phyloP scores from a whole-genome alignment of 805 yeast species.

The Zygotorulaspora danielsina region DNA sequence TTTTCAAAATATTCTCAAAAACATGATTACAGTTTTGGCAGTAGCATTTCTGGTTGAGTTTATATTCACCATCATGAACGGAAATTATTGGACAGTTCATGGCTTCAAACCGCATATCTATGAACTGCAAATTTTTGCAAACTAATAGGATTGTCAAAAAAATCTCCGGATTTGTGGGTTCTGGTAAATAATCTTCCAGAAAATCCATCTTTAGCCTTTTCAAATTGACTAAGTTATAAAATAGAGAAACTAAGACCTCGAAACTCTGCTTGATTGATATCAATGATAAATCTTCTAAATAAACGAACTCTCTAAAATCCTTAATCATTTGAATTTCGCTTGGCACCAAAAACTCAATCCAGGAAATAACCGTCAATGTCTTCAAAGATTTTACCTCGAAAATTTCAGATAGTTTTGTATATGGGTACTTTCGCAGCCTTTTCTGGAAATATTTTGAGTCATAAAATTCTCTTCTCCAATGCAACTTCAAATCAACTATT shows the following conservation, averaged over 20 bases:
- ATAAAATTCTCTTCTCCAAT: conserved; percentile 41
- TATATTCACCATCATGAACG: conserved; percentile 25
- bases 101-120: conserved; percentile 39
- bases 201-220: conserved; percentile 42
- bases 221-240: conserved; percentile 29
- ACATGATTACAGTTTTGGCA: conserved; percentile 32
- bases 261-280: conserved; percentile 39
- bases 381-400: conserved; percentile 37
- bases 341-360: conserved; percentile 39
- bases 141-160: conserved; percentile 35
- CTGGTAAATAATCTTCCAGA: conserved; percentile 34
- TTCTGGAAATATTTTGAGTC: conserved; percentile 29
- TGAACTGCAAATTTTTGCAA: conserved; percentile 36
- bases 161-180: conserved; percentile 34
- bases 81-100: conserved; percentile 33
- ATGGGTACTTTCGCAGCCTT: conserved; percentile 17
- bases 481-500: conserved; percentile 38
- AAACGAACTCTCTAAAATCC: conserved; percentile 37
- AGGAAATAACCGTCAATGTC: conserved; percentile 40
- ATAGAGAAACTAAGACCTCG: conserved; percentile 34
- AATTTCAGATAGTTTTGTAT: conserved; percentile 34
- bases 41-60: conserved; percentile 32
- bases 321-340: conserved; percentile 36
- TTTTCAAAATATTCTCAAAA: conserved; percentile 32
- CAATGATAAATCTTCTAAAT: conserved; percentile 39